Base-by-base conservation (phyloP, 2,329 filamentous ascomycete species). In the Epichloe festucae region DNA sequence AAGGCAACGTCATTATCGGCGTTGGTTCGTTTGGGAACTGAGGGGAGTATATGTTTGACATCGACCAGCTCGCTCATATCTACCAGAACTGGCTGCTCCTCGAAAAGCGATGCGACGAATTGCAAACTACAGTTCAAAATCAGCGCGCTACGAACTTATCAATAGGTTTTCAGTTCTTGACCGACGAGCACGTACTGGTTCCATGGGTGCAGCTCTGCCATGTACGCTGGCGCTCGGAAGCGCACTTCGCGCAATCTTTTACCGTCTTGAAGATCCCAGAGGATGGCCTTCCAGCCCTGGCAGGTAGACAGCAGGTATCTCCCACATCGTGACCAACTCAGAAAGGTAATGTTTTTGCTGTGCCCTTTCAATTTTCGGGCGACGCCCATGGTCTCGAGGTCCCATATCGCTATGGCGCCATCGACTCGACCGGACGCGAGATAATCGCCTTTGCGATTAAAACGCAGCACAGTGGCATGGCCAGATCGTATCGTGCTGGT, bases 381-480 rank as follows among this genome's bases (percentile, higher is more conserved):
- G 4, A 97, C 88, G 39, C 93, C 91, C 76, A 94, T 95, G 10
- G 94, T 98, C 70, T 98, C 94, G 48, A 97, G 81, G 65, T 98
- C 93, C 77, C 95, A 98, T 46, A 98, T 86, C 51, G 95, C 88
- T 41, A 98, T 86, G 5, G 89, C 93, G 58, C 93, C 93, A 70
- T 98, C 93, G 55, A 89, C 87, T 64, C 93, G 84, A 57, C 93
- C 93, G 34, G 90, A 95, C 44, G 93, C 93, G 56, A 98, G 82
- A 61, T 93, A 90, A 69, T 98, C 91, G 67, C 93, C 93, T 64
- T 84, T 87, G 64, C 89, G 87, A 64, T 91, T 96, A 77, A 98
- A 98, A 58, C 91, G 88, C 55, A 84, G 70, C 62, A 78, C 81
- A 58, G 78, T 81, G 53, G 79, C 77, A 68, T 84, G 79, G 27